Evolutionary conservation across 257 asterid genomes (phyloP).

Genomic region (Solanum appendiculatum): DNA sequence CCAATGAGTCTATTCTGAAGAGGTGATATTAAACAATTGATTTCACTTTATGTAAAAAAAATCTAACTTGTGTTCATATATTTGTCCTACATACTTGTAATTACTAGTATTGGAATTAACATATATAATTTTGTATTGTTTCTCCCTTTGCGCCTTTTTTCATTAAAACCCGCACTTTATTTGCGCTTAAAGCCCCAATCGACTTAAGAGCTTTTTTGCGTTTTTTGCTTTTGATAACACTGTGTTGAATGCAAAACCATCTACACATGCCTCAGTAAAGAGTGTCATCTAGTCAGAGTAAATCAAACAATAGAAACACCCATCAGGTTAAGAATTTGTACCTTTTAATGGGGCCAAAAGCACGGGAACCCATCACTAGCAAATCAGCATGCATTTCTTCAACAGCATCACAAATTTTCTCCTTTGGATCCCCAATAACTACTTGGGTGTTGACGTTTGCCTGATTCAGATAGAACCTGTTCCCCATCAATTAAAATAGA

Average conservation of each 20-base stretch:
- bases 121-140: not conserved
- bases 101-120: not conserved
- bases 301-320: not conserved
- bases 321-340: not conserved
- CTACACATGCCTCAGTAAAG: not conserved
- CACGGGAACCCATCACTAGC: slow-evolving; percentile 37
- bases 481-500: not conserved
- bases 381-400: slow-evolving; percentile 37
- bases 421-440: slow-evolving; percentile 39
- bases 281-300: not conserved
- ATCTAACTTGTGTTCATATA: not conserved
- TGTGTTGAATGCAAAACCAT: not conserved
- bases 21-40: not conserved
- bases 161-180: not conserved
- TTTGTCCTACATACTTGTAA: not conserved
- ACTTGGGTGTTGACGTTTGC: slow-evolving; percentile 25
- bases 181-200: not conserved
- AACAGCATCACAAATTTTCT: slow-evolving; percentile 41
- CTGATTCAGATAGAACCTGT: slow-evolving; percentile 3
- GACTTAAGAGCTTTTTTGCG: not conserved
- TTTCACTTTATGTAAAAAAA: not conserved
- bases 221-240: not conserved
- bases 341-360: slow-evolving; percentile 45
- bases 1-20: not conserved
- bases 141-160: not conserved